Conservation (phyloP, 805 yeast genomes). For the Pichia cabralensis region DNA sequence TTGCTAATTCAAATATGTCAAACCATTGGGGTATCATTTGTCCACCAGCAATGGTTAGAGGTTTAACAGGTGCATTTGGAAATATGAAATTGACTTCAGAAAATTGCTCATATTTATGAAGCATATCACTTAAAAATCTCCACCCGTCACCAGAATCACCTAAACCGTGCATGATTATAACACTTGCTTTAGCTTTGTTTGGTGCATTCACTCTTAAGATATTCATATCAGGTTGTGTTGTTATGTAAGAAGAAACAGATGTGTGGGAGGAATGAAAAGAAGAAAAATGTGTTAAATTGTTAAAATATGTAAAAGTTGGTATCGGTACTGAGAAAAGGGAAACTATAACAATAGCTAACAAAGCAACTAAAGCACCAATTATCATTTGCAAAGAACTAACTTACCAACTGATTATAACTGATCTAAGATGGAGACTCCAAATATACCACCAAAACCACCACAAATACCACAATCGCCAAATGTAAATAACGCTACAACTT, state of each 20-base stretch:
- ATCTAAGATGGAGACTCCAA: too few relatives aligned
- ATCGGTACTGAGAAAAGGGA: too few relatives aligned
- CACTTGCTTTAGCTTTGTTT: conserved; percentile 44
- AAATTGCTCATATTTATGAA: conserved; percentile 35
- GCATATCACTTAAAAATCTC: conserved; percentile 66
- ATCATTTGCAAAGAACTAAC: too few relatives aligned
- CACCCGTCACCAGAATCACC: conserved; percentile 92
- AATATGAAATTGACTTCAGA: conserved; percentile 64
- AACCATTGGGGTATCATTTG: conserved; percentile 78
- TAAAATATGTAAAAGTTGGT: too few relatives aligned
- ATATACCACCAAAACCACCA: too few relatives aligned
- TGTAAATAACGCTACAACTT: too few relatives aligned
- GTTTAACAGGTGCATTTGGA: conserved; percentile 78
- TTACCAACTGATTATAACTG: too few relatives aligned
- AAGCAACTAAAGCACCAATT: not conserved
- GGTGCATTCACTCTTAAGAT: conserved; percentile 32
- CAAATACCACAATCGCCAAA: too few relatives aligned
- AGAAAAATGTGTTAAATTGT: too few relatives aligned
- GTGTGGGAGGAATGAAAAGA: too few relatives aligned
- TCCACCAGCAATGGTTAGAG: conserved; percentile 63
- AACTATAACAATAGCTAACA: too few relatives aligned
- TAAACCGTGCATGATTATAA: conserved; percentile 78
- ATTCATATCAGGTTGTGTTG: conserved; percentile 13
- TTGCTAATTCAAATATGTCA: conserved; percentile 53
- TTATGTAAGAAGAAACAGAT: not conserved